A percentile compares a stretch with the other conserved stretches of the same genome.
Evolutionary conservation across 2,329 filamentous ascomycete species (phyloP).

Genomic region (Drechslerella coelobrocha): DNA sequence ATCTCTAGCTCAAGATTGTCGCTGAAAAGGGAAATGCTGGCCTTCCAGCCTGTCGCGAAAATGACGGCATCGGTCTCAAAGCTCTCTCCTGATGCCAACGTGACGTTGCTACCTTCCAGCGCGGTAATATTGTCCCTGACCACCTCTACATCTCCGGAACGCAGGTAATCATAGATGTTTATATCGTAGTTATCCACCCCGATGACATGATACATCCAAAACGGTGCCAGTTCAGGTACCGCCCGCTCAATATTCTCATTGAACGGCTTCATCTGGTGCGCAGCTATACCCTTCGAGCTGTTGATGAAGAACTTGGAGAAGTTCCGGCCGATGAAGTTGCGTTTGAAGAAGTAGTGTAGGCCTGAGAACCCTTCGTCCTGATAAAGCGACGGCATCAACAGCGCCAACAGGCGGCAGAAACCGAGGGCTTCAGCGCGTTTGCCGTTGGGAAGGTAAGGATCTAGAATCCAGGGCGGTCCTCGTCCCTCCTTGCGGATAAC

Average conservation of each 20-base stretch:
- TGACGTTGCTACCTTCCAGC: slow-evolving; percentile 18
- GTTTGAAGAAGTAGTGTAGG: slow-evolving; percentile 49
- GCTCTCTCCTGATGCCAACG: slow-evolving; percentile 23
- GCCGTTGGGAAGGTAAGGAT: slow-evolving; percentile 21
- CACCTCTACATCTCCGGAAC: slow-evolving; percentile 32
- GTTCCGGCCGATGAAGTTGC: slow-evolving; percentile 29
- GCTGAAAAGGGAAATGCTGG: slow-evolving; percentile 32
- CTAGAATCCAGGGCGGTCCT: slow-evolving; percentile 65
- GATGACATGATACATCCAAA: slow-evolving; percentile 50
- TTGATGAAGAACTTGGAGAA: slow-evolving; percentile 39
- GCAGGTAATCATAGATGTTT: slow-evolving; percentile 36
- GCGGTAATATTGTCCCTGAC: slow-evolving; percentile 24
- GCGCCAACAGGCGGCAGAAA: slow-evolving; percentile 27
- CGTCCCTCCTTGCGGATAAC: slow-evolving; percentile 67
- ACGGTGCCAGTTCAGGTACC: slow-evolving; percentile 31
- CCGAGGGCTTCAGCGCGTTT: slow-evolving; percentile 31
- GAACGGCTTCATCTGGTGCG: slow-evolving; percentile 29
- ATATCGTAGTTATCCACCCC: slow-evolving; percentile 46
- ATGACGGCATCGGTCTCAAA: slow-evolving; percentile 40
- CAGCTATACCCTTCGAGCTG: slow-evolving; percentile 14
- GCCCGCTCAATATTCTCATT: slow-evolving; percentile 23
- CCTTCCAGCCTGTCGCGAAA: slow-evolving; percentile 44
- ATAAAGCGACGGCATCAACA: slow-evolving; percentile 40
- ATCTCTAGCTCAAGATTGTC: slow-evolving; percentile 38
- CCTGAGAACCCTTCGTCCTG: slow-evolving; percentile 44